A percentile compares a stretch with the other conserved stretches of the same genome.
Evolutionary conservation across 2,329 filamentous ascomycete genomes (phyloP).

Genomic region (Aspergillus tanneri): DNA sequence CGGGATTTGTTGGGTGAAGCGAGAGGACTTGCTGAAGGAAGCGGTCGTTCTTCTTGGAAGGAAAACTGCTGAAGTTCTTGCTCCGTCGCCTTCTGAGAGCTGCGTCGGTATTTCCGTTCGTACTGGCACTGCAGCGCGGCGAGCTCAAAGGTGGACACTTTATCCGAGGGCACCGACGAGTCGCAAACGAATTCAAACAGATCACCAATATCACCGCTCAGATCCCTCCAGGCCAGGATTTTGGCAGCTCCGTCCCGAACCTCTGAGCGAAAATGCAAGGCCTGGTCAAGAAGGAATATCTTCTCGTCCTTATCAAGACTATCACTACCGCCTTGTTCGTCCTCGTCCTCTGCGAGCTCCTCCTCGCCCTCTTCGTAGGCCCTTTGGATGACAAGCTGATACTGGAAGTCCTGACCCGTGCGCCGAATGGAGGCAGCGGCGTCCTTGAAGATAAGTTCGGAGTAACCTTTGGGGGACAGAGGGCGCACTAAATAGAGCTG

Average conservation of each 20-base stretch:
- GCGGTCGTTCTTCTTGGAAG: slow-evolving; percentile 64
- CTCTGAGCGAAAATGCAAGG: slow-evolving; percentile 81
- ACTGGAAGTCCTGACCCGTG: slow-evolving; percentile 93
- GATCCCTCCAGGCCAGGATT: slow-evolving; percentile 89
- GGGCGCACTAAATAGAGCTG: slow-evolving; percentile 97
- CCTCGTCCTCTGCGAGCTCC: slow-evolving; percentile 86
- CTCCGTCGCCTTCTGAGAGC: slow-evolving; percentile 75
- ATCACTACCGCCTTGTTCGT: slow-evolving; percentile 74
- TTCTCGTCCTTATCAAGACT: slow-evolving; percentile 95
- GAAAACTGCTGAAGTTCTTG: slow-evolving; percentile 79
- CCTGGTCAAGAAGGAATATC: slow-evolving; percentile 91
- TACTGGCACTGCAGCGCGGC: slow-evolving; percentile 92
- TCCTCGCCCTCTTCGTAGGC: slow-evolving; percentile 98
- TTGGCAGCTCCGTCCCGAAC: slow-evolving; percentile 76
- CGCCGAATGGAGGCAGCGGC: slow-evolving; percentile 86
- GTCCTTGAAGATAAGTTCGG: slow-evolving; percentile 98
- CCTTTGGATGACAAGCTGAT: slow-evolving; percentile 92
- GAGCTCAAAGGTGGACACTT: slow-evolving; percentile 76
- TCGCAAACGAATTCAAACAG: slow-evolving; percentile 99
- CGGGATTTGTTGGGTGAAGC: slow-evolving; percentile 47
- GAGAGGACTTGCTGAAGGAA: slow-evolving; percentile 60
- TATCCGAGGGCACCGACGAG: slow-evolving; percentile 63
- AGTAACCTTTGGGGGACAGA: slow-evolving; percentile 93
- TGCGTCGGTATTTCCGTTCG: slow-evolving; percentile 88
- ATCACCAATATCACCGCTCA: slow-evolving; percentile 90